Base-by-base conservation (phyloP, 371 early-diverging fungal genomes). In the Phascolomyces articulosus region DNA sequence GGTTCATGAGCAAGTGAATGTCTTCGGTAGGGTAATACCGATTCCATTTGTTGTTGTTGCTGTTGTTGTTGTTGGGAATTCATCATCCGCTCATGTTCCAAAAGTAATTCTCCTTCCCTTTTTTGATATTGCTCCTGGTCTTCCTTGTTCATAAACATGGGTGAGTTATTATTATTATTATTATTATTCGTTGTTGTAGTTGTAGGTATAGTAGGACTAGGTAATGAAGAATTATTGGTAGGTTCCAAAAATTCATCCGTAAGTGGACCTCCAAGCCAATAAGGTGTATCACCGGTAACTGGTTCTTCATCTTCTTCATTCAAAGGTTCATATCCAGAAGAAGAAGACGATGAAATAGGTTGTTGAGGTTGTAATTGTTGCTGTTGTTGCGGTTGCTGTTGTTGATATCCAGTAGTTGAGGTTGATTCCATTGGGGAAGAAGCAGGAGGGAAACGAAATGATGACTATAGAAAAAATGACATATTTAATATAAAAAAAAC, bases 1-100 rank as follows among this genome's bases (percentile, higher is more conserved):
- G 55, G n/a, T 29, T 71, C 63, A 26, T 71, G 66, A 13, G 71
- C 71, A 7, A 67, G 53, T 31, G 66, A 72, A 47, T 72, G 72
- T 28, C 68, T 58, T 24, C 69, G 67, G 57, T 68, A 72, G 54
- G 72, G 68, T 21, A 69, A 62, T 21, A 57, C 49, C 27, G 58
- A 56, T 13, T 57, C 29, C 18, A 40, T n/a, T 24, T 60, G n/a
- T n/a, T n/a, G n/a, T n/a, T n/a, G 47, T 13, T 38, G 38, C 38
- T 38, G 38, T 38, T 38, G 38, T 38, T 38, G 38, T 13, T 38
- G 38, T 9, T 6, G n/a, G 3, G 55, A 34, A 24, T 55, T 61
- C 29, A 56, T 40, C 8, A 64, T 15, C 26, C 44, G 67, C 44
- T 61, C 60, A 28, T 27, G 51, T 29, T 62, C 61, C 8, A 47